phyloP scores from a whole-genome alignment of 345 rosid genomes.

The Anacardium occidentale region DNA sequence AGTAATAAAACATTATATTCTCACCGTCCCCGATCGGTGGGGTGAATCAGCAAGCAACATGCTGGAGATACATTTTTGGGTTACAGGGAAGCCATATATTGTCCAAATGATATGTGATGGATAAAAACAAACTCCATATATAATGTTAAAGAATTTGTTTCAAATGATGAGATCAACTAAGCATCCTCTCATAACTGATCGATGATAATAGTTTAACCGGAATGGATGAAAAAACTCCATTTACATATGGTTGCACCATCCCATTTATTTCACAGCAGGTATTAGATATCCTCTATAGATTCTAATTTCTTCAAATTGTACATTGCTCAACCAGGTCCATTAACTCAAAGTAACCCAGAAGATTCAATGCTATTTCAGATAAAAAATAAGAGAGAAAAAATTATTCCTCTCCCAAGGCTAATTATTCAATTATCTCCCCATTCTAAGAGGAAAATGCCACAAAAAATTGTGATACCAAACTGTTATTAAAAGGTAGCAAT shows the following conservation, averaged over 20 bases:
- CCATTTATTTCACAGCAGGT: not conserved
- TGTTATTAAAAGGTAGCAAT: not conserved
- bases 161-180: not conserved
- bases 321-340: not conserved
- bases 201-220: not conserved
- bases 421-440: not conserved
- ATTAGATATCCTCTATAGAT: not conserved
- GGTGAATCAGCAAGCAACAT: not conserved
- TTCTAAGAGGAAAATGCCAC: not conserved
- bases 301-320: not conserved
- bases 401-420: not conserved
- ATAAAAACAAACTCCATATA: not conserved
- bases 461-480: not conserved
- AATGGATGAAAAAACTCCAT: not conserved
- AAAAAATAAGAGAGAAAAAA: not conserved
- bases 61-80: not conserved
- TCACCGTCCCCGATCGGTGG: not conserved
- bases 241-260: not conserved
- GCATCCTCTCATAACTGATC: constrained; percentile 6
- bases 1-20: not conserved
- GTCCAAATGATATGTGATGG: no score
- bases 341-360: no score
- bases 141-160: not conserved
- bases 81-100: not conserved
- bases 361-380: not conserved